Conservation (phyloP, 345 rosid species). For the Eucalyptus sp. region DNA sequence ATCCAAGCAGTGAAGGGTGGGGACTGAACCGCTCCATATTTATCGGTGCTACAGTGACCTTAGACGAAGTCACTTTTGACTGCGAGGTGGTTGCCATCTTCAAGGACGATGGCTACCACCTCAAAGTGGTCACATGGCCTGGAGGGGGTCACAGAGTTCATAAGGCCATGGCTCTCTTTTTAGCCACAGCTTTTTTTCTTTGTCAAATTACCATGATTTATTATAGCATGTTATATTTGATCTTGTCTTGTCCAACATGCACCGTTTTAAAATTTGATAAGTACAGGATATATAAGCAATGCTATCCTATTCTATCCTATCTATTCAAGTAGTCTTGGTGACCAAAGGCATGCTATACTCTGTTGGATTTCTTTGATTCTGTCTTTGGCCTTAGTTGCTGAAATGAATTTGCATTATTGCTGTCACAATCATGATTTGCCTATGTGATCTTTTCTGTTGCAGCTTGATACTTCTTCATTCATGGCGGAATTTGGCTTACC, state of each 20-base stretch:
- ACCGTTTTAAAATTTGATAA: not conserved
- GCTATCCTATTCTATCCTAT: not conserved
- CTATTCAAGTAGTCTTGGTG: not conserved
- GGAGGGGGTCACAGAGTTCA: not conserved
- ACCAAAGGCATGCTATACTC: not conserved
- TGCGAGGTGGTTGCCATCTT: not conserved
- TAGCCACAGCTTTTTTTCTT: not conserved
- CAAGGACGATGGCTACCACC: not conserved
- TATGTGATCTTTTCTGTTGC: not conserved
- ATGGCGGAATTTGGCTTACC: slow-evolving; percentile 97
- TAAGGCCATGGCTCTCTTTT: not conserved
- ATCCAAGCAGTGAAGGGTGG: not conserved
- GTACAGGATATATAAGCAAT: not conserved
- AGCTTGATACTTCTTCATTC: slow-evolving; percentile 84
- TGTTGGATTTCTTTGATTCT: not conserved
- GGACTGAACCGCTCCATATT: not conserved
- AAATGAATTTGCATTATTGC: not conserved
- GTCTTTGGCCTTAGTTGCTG: not conserved
- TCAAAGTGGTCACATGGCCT: not conserved
- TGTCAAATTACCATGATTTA: not conserved
- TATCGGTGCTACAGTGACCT: not conserved
- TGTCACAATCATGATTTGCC: not conserved
- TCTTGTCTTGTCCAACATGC: not conserved
- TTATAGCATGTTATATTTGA: not conserved
- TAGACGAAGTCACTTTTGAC: not conserved